Percentiles rank a stretch among this genome's conserved stretches.
phyloP scores from a whole-genome alignment of 176 grass and related monocot species.

The Aegilops tauschii region DNA sequence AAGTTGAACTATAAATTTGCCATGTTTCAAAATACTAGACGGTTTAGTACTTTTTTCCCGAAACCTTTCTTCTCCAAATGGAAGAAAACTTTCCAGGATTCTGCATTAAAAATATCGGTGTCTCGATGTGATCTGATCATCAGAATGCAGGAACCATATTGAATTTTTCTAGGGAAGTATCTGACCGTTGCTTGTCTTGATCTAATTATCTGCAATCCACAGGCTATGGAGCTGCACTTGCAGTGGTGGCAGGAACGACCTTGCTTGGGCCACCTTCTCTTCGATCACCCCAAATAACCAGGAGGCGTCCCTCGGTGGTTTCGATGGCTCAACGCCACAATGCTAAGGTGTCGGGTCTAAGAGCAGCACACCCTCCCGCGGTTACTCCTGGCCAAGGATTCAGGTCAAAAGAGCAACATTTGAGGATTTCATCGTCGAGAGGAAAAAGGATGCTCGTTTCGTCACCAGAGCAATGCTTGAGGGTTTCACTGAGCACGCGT shows the following conservation, averaged over 20 bases:
- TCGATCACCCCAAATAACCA: conserved; percentile 22
- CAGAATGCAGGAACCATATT: background rate
- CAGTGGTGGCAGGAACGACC: conserved; percentile 2
- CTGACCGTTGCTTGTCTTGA: background rate
- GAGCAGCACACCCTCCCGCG: conserved; percentile 27
- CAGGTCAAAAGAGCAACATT: conserved; percentile 50
- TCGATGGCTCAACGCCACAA: background rate
- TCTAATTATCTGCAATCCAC: background rate
- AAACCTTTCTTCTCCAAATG: too few species aligned
- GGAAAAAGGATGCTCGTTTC: background rate
- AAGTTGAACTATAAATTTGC: too few species aligned
- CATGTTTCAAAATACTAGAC: too few species aligned
- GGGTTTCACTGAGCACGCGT: background rate
- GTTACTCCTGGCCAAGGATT: background rate
- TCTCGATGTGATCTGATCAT: background rate
- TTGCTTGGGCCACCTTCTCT: background rate
- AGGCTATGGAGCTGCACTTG: conserved; percentile 4
- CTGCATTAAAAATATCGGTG: background rate
- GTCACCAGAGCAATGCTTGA: background rate
- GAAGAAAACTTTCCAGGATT: background rate
- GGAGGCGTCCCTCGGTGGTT: conserved; percentile 21
- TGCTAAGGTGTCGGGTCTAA: conserved; percentile 45
- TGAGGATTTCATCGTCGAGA: background rate
- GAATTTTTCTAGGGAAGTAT: background rate
- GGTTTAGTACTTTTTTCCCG: too few species aligned